phyloP scores from a whole-genome alignment of 2,329 filamentous ascomycete genomes.

The Furcasterigmium sp. region DNA sequence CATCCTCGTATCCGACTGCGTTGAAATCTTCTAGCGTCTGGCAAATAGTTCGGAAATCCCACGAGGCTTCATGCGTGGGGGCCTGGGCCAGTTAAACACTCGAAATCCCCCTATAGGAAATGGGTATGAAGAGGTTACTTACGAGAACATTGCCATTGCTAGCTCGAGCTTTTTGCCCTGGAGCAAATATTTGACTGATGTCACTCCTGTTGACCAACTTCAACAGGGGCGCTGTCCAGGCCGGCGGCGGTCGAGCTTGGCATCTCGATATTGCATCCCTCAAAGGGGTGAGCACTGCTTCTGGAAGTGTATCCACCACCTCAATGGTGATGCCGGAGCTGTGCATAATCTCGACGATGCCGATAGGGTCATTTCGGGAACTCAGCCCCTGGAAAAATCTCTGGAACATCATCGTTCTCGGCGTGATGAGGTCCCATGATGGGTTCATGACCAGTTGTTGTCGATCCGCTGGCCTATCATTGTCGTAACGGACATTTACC shows the following conservation, averaged over 20 bases:
- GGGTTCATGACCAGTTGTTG: slow-evolving; percentile 27
- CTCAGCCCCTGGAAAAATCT: slow-evolving; percentile 58
- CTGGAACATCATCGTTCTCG: slow-evolving; percentile 65
- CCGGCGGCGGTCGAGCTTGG: slow-evolving; percentile 73
- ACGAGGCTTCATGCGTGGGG: slow-evolving; percentile 59
- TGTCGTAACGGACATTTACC: slow-evolving; percentile 38
- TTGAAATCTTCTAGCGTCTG: slow-evolving; percentile 56
- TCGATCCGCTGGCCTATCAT: slow-evolving; percentile 23
- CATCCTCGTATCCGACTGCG: slow-evolving; percentile 64
- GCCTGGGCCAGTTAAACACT: slow-evolving; percentile 26
- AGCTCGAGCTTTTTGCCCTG: slow-evolving; percentile 28
- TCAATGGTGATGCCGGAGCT: slow-evolving; percentile 60
- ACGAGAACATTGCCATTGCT: slow-evolving; percentile 15
- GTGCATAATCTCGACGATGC: slow-evolving; percentile 70
- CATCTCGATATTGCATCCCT: slow-evolving; percentile 81
- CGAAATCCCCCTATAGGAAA: too few relatives aligned
- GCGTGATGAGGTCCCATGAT: slow-evolving; percentile 49
- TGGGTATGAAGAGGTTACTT: neutral
- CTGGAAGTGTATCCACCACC: slow-evolving; percentile 77
- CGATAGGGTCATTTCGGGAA: slow-evolving; percentile 44
- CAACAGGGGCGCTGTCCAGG: slow-evolving; percentile 68
- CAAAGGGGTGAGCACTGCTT: slow-evolving; percentile 73
- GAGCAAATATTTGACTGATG: slow-evolving; percentile 59
- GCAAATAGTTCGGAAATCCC: slow-evolving; percentile 77
- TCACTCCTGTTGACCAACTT: slow-evolving; percentile 78